Evolutionary conservation across 2,329 filamentous ascomycete genomes (phyloP).

Genomic region (Dendryphion nanum): DNA sequence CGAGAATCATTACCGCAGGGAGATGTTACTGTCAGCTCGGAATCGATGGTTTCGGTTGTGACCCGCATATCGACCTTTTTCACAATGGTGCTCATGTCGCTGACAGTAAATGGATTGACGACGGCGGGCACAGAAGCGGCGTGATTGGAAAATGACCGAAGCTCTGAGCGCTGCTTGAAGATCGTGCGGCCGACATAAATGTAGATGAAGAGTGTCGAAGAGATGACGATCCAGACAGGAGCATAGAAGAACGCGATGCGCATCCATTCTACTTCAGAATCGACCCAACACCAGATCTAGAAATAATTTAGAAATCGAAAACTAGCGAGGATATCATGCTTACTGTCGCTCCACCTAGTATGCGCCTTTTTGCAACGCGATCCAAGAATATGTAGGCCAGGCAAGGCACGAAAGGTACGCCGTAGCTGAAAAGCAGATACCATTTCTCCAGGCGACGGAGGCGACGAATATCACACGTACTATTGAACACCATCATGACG

Average conservation of each 20-base stretch:
- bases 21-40: constrained; percentile 5
- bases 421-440: constrained; percentile 70
- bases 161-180: constrained; percentile 62
- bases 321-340: constrained; percentile 19
- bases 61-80: constrained; percentile 64
- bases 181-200: constrained; percentile 65
- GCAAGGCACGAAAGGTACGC: constrained; percentile 68
- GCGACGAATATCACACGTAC: constrained; percentile 64
- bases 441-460: constrained; percentile 68
- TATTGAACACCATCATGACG: constrained; percentile 78
- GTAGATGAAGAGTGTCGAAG: constrained; percentile 64
- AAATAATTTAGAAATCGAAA: no score
- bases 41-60: constrained; percentile 47
- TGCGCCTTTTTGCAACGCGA: constrained; percentile 50
- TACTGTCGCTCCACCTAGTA: constrained; percentile 71
- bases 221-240: constrained; percentile 65
- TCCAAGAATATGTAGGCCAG: constrained; percentile 66
- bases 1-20: constrained; percentile 20
- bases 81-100: constrained; percentile 46
- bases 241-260: constrained; percentile 75
- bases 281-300: constrained; percentile 78
- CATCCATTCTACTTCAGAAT: constrained; percentile 64
- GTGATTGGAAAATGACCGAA: constrained; percentile 30
- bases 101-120: constrained; percentile 45
- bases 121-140: constrained; percentile 15